Percentiles rank a stretch among this genome's conserved stretches.
Evolutionary conservation across 441 rosid genomes (phyloP).

Genomic region (Flueggea neowawraea): DNA sequence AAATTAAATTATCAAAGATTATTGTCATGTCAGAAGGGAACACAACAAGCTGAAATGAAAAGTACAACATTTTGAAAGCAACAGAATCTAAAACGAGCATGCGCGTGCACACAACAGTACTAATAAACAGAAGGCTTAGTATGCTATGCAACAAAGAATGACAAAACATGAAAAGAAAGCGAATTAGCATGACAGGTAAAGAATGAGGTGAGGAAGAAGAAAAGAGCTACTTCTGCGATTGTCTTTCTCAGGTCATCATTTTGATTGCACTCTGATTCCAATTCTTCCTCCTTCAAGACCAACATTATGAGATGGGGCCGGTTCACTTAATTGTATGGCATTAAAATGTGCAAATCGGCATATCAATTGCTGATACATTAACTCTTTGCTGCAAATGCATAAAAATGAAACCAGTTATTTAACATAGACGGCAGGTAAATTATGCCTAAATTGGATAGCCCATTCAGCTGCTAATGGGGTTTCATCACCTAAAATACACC

Average conservation of each 20-base stretch:
- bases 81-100: too few species aligned
- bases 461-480: too few species aligned
- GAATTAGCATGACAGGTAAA: not conserved
- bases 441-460: not conserved
- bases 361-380: conserved; percentile 94
- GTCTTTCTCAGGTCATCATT: conserved; percentile 71
- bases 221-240: conserved; percentile 73
- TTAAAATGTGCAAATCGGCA: conserved; percentile 85
- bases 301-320: conserved; percentile 74
- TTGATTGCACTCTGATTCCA: conserved; percentile 51
- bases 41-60: too few species aligned
- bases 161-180: conserved; percentile 3
- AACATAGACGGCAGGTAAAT: not conserved
- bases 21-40: too few species aligned
- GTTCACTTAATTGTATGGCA: conserved; percentile 82
- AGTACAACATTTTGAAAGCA: too few species aligned
- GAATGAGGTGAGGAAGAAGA: not conserved
- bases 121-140: too few species aligned
- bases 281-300: conserved; percentile 91
- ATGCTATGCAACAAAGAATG: too few species aligned
- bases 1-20: too few species aligned
- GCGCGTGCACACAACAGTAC: too few species aligned
- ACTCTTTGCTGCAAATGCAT: conserved; percentile 75
- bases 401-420: conserved; percentile 2
- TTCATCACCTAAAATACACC: too few species aligned